Base-by-base conservation (phyloP, 768 basidiomycete species). In the Gautieria morchelliformis region DNA sequence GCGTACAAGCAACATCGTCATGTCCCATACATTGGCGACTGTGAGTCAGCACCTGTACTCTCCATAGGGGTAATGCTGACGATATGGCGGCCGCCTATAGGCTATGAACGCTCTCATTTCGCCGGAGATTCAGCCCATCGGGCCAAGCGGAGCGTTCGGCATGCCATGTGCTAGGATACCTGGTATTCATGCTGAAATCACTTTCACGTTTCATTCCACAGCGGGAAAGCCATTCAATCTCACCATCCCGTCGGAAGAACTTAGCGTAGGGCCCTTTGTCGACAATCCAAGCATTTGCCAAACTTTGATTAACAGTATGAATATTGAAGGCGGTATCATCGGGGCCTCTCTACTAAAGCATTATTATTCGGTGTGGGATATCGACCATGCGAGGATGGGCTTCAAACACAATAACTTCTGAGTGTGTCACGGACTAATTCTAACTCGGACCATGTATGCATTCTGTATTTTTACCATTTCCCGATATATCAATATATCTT, bases 311-410 rank as follows among this genome's bases (percentile, higher is more conserved):
- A 82, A 81, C 61, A 77, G 79, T n/a, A 75, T 76, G 60, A 78
- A 81, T 64, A 75, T 74, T 4, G 67, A 77, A 50, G 50, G 48
- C 35, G 71, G 49, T 65, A 63, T 82, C 35, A 74, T 83, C 27
- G 81, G 80, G 11, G 80, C 75, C 24, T 80, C 78, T 61, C 59
- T 81, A 56, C 66, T 82, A 60, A 81, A 83, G 70, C 80, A 82
- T 62, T 82, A 79, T 60, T 82, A 80, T 63, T 79, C 74, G 56
- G 75, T 81, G 10, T 81, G 79, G 78, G 80, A 82, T 64, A 70
- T 82, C 32, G 76, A 73, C 40, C 68, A 67, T 24, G 71, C 74
- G 60, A 67, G 76, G 27, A 66, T 82, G 64, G 80, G 80, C 3
- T 82, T 83, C 60, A 79, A 79, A 37, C 69, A 76, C n/a, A 71